A percentile compares a stretch with the other conserved stretches of the same genome.
Evolutionary conservation across 2,329 filamentous ascomycete genomes (phyloP).

Genomic region (Ceratocystis eucalypticola): DNA sequence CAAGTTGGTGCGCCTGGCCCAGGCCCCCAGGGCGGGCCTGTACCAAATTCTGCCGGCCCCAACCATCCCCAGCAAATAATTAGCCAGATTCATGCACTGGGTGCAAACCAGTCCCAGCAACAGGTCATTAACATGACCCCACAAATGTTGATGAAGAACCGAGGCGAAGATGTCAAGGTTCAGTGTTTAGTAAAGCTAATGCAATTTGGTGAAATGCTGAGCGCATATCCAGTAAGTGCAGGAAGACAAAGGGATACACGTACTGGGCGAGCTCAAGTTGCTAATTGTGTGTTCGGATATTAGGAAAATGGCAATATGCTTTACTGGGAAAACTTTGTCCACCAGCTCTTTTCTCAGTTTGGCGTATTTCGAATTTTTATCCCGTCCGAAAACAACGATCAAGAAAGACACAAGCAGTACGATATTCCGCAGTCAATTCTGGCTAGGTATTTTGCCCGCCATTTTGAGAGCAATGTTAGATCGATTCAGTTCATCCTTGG

Average conservation of each 20-base stretch:
- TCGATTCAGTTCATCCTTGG: constrained; percentile 80
- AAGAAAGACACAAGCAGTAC: constrained; percentile 61
- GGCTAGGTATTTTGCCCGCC: constrained; percentile 76
- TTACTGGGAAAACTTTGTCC: constrained; percentile 71
- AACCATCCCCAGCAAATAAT: constrained; percentile 11
- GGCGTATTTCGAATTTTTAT: constrained; percentile 67
- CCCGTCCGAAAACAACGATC: constrained; percentile 39
- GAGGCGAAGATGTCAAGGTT: constrained; percentile 36
- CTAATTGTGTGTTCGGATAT: constrained; percentile 33
- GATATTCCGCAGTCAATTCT: constrained; percentile 73
- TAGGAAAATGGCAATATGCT: constrained; percentile 51
- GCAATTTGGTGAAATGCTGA: constrained; percentile 50
- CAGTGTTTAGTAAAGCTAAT: constrained; percentile 46
- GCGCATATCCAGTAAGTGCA: constrained; percentile 39
- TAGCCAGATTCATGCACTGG: constrained; percentile 3
- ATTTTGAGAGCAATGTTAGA: constrained; percentile 75
- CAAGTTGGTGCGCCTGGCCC: constrained; percentile 15
- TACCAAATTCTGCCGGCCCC: constrained; percentile 6
- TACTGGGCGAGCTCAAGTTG: constrained; percentile 1
- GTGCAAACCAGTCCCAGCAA: constrained; percentile 28
- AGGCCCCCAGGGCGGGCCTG: background rate
- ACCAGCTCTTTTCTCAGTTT: constrained; percentile 63
- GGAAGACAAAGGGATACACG: too few species aligned
- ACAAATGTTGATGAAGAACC: constrained; percentile 8
- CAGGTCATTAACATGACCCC: constrained; percentile 25